Base-by-base conservation (phyloP, 768 basidiomycete genomes). In the Kwoniella pini region DNA sequence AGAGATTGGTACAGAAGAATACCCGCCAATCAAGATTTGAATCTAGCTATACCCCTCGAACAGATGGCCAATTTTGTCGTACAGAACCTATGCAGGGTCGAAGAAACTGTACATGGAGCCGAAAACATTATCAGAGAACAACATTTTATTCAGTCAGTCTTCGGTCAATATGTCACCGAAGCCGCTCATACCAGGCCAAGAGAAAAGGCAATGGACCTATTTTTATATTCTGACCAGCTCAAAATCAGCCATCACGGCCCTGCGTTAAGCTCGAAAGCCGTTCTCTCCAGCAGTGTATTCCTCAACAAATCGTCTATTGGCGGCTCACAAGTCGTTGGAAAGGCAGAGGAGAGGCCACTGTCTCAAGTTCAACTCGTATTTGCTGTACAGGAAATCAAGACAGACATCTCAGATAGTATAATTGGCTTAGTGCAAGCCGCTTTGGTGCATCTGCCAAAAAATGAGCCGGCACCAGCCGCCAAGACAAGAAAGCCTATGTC, bases 1-100 rank as follows among this genome's bases (percentile, higher is more conserved):
- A 86, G 92, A 42, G 83, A 85, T 65, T 84, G 83, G 71, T 73
- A 88, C 13, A 82, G 84, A 77, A 78, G 80, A 46, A 52, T 84
- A 30, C 71, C 76, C 40, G 65, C 68, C 11, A 54, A 61, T 11
- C 49, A 38, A 13, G 7, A 52, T 10, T 12, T 38, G 7, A 15
- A 36, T 12, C 15, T 19, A 22, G 30, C 42, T 27, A 6, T 53
- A 1, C 45, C 49, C 5, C 19, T 50, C 5, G 39, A 48, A 21
- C 19, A 36, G 13, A 57, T 57, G 50, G 54, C 50, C 13, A 21
- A 55, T 11, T 56, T 49, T 30, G 39, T 57, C 2, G 43, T 59
- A 31, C 7, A 7, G 1, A 39, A 60, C 21, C 26, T 63, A 17
- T 31, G 44, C 24, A 39, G 28, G 40, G 44, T 67, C 9, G 72